A percentile compares a stretch with the other conserved stretches of the same genome.
These are phyloP conservation scores for Leishmania guyanensis DNA, from an alignment of 208 protist species.

Conservation along the genomic window DNA sequence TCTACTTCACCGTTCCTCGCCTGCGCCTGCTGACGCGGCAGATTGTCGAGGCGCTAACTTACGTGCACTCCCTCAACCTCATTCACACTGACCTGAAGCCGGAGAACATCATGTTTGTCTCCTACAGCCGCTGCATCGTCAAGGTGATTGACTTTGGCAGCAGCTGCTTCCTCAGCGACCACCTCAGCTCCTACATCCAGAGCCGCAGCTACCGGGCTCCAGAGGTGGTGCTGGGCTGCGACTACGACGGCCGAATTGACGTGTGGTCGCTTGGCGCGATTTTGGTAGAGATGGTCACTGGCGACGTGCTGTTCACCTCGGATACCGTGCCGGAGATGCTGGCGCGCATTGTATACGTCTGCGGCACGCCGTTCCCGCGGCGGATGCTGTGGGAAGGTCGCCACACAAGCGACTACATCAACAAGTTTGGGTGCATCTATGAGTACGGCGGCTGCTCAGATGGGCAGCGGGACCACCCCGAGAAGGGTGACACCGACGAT, in stretches of 20 bases:
- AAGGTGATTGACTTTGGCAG: conserved; percentile 98
- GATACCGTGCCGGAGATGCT: conserved; percentile 95
- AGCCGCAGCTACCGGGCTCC: conserved; percentile 94
- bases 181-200: conserved; percentile 95
- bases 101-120: conserved; percentile 97
- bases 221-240: conserved; percentile 92
- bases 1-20: conserved; percentile 94
- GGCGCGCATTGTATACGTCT: conserved; percentile 89
- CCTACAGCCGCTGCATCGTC: conserved; percentile 91
- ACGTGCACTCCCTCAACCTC: conserved; percentile 94
- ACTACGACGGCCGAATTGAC: conserved; percentile 95
- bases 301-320: conserved; percentile 95
- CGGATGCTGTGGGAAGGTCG: conserved; percentile 88
- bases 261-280: conserved; percentile 96
- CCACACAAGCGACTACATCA: conserved; percentile 90
- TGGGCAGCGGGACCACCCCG: conserved; percentile 2
- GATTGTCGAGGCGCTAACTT: conserved; percentile 85
- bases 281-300: conserved; percentile 93
- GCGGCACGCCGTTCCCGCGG: conserved; percentile 84
- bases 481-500: conserved; percentile 31
- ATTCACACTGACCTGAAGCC: conserved; percentile 97
- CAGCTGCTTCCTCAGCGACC: conserved; percentile 95
- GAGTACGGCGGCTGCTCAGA: conserved; percentile 60
- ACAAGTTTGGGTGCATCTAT: conserved; percentile 88
- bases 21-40: conserved; percentile 89